These are phyloP conservation scores for Xylariaceae sp. DNA, from an alignment of 2,329 filamentous ascomycete genomes.

Conservation along the genomic window DNA sequence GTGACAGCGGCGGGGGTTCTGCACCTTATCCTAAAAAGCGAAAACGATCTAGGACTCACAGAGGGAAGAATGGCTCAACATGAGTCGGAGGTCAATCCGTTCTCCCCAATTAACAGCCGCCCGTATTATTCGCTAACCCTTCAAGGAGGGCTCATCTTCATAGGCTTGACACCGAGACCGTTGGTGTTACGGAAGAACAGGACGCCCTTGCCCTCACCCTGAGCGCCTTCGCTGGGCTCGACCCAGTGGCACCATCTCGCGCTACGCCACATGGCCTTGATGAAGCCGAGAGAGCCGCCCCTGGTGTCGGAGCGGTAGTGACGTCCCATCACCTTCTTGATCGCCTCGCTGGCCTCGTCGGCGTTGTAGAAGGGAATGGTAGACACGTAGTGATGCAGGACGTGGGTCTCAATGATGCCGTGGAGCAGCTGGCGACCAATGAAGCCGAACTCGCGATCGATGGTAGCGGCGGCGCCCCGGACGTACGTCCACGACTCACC, in stretches of 20 bases:
- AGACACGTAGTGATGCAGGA: conserved; percentile 95
- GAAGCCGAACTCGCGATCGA: conserved; percentile 96
- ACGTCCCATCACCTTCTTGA: conserved; percentile 88
- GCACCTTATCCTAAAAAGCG: not conserved
- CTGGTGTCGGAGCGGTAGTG: conserved; percentile 85
- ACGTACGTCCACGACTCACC: conserved; percentile 85
- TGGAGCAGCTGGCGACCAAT: conserved; percentile 86
- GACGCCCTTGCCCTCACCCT: conserved; percentile 76
- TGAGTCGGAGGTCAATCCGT: too few species aligned
- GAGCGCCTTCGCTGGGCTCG: conserved; percentile 77
- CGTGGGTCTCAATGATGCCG: conserved; percentile 96
- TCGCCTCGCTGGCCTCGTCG: conserved; percentile 88
- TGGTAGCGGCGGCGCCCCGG: conserved; percentile 88
- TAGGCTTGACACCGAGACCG: conserved; percentile 61
- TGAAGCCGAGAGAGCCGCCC: conserved; percentile 75
- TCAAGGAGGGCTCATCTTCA: conserved; percentile 22
- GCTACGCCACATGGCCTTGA: conserved; percentile 74
- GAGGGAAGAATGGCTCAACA: too few species aligned
- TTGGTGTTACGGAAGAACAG: conserved; percentile 96
- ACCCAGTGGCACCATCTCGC: conserved; percentile 94
- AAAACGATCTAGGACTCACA: not conserved
- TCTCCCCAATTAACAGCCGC: too few species aligned
- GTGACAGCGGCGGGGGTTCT: not conserved
- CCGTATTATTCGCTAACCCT: too few species aligned
- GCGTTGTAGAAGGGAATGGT: conserved; percentile 96